Evolutionary conservation across 106 monocot species (phyloP).

Genomic region (Acorus calamus): DNA sequence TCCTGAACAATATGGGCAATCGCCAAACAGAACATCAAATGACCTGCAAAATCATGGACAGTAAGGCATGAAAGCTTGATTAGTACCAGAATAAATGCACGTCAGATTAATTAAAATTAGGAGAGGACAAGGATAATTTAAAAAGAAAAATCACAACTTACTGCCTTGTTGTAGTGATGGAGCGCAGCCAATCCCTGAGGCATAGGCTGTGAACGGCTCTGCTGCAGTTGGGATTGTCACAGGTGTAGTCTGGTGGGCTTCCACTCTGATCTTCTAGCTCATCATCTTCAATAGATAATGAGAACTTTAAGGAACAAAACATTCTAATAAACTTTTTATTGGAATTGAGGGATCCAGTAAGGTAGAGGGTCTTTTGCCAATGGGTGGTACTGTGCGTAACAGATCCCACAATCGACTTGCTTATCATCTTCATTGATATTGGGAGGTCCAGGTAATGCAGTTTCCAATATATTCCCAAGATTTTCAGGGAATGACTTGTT

Average conservation of each 20-base stretch:
- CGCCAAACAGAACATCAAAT: slow-evolving; percentile 65
- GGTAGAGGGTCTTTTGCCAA: slow-evolving; percentile 32
- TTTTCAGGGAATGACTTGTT: slow-evolving; percentile 49
- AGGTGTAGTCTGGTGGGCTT: slow-evolving; percentile 47
- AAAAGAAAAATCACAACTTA: slow-evolving; percentile 22
- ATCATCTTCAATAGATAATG: slow-evolving; percentile 33
- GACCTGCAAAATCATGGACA: slow-evolving; percentile 23
- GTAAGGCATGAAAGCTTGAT: neutral
- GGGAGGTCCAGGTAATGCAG: slow-evolving; percentile 28
- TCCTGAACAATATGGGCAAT: slow-evolving; percentile 59
- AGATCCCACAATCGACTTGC: slow-evolving; percentile 81
- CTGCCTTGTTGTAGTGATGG: slow-evolving; percentile 90
- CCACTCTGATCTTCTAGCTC: slow-evolving; percentile 58
- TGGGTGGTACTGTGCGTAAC: slow-evolving; percentile 60
- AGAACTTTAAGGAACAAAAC: no score
- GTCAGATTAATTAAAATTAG: neutral
- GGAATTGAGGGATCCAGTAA: neutral
- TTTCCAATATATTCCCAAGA: slow-evolving; percentile 42
- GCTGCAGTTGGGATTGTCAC: slow-evolving; percentile 68
- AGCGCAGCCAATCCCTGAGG: slow-evolving; percentile 78
- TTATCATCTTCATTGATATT: slow-evolving; percentile 18
- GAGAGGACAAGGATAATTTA: no score
- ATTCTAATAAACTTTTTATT: no score
- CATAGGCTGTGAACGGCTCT: slow-evolving; percentile 68
- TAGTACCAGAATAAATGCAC: neutral